phyloP scores from a whole-genome alignment of 2,329 filamentous ascomycete species.

The Cladophialophora psammophila region DNA sequence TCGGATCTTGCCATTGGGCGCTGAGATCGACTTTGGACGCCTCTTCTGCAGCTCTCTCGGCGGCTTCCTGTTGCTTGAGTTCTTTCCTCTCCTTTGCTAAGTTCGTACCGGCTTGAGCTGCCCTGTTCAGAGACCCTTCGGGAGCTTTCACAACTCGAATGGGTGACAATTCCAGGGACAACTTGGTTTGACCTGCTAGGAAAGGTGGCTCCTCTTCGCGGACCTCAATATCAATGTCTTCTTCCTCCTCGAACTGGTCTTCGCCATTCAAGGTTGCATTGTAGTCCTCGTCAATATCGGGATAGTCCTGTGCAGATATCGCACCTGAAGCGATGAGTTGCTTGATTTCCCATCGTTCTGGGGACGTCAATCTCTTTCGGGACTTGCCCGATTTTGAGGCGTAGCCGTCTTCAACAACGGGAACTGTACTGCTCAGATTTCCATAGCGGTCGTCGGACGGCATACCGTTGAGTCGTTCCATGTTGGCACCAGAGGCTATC shows the following conservation, averaged over 20 bases:
- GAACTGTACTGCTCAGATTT: slow-evolving; percentile 60
- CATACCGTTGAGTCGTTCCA: slow-evolving; percentile 76
- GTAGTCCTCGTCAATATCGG: slow-evolving; percentile 93
- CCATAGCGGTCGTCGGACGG: slow-evolving; percentile 66
- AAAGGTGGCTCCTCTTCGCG: slow-evolving; percentile 96
- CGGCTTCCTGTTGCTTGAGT: slow-evolving; percentile 83
- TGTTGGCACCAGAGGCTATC: slow-evolving; percentile 89
- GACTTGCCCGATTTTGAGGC: slow-evolving; percentile 65
- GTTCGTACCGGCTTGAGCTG: slow-evolving; percentile 90
- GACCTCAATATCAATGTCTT: slow-evolving; percentile 97
- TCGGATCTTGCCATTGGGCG: slow-evolving; percentile 95
- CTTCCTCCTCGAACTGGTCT: slow-evolving; percentile 80
- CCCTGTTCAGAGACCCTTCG: slow-evolving; percentile 95
- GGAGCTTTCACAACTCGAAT: slow-evolving; percentile 97
- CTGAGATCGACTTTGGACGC: slow-evolving; percentile 80
- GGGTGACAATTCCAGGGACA: slow-evolving; percentile 90
- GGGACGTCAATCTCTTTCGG: slow-evolving; percentile 94
- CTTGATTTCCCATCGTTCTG: slow-evolving; percentile 96
- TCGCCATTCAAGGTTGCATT: slow-evolving; percentile 86
- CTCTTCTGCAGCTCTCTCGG: slow-evolving; percentile 77
- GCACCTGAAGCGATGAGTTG: slow-evolving; percentile 96
- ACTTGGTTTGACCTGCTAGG: slow-evolving; percentile 92
- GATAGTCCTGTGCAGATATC: slow-evolving; percentile 90
- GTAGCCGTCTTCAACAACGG: slow-evolving; percentile 69
- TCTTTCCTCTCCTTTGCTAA: slow-evolving; percentile 91